Conservation (phyloP, 164 flowering plant genomes). For the Tinospora cordifolia region DNA sequence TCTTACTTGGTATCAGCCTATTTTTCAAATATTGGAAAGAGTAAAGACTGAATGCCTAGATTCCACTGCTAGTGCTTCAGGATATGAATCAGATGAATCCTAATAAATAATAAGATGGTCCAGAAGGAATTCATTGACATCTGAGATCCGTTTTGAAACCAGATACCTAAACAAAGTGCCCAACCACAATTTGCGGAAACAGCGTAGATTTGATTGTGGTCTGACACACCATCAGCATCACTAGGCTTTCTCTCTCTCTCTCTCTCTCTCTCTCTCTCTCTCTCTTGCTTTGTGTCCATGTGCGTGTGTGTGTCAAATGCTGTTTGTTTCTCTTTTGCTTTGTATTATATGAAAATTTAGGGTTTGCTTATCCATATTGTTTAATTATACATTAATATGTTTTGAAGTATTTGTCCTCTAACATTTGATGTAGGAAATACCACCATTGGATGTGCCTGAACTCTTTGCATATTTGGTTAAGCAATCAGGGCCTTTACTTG, state of each 20-base stretch:
- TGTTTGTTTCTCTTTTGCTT: background rate
- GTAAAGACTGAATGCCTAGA: no score
- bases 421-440: constrained; percentile 58
- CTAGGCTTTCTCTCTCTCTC: background rate
- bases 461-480: constrained; percentile 78
- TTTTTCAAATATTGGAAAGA: no score
- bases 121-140: no score
- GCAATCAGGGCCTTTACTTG: constrained; percentile 84
- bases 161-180: background rate
- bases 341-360: background rate
- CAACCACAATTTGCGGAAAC: no score
- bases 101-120: no score
- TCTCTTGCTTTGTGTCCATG: background rate
- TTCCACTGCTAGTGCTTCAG: no score
- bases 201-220: no score
- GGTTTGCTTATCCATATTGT: background rate
- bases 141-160: no score
- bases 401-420: constrained; percentile 1
- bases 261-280: no score
- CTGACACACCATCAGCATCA: no score
- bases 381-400: background rate
- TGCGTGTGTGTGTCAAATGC: no score
- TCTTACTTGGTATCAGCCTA: background rate
- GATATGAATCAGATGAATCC: no score
- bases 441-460: constrained; percentile 91